A percentile compares a stretch with the other conserved stretches of the same genome.
Conservation (phyloP, 1,284 basidiomycete species). For the Boletus semigastroideus region DNA sequence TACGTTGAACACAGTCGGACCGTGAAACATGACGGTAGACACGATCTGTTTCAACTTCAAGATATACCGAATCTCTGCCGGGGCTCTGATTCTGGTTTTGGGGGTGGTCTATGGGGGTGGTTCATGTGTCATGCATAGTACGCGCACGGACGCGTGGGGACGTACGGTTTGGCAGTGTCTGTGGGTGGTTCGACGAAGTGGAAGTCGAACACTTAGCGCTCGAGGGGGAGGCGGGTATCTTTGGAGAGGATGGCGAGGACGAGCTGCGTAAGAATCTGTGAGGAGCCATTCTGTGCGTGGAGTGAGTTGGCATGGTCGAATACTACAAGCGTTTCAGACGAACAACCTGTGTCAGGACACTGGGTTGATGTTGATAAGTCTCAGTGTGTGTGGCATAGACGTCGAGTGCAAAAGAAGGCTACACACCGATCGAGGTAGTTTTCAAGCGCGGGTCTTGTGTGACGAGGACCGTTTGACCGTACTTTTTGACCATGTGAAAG, state of each 20-base stretch:
- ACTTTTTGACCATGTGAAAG: constrained; percentile 99
- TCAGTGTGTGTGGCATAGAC: too few relatives aligned
- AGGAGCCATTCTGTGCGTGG: constrained; percentile 84
- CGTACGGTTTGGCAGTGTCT: constrained; percentile 51
- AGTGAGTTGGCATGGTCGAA: not conserved
- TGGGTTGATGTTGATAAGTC: constrained; percentile 11
- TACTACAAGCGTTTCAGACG: not conserved
- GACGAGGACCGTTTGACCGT: constrained; percentile 93
- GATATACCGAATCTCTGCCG: constrained; percentile 96
- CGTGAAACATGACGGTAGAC: constrained; percentile 92
- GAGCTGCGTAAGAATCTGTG: constrained; percentile 86
- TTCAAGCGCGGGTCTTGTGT: constrained; percentile 89
- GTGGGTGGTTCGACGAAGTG: constrained; percentile 68
- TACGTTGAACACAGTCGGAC: constrained; percentile 95
- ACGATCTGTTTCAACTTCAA: constrained; percentile 99
- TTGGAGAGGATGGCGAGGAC: constrained; percentile 96
- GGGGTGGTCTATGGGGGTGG: constrained; percentile 38
- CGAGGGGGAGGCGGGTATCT: constrained; percentile 87
- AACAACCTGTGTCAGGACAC: constrained; percentile 82
- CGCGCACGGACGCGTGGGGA: constrained; percentile 5
- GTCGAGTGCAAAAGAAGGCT: too few relatives aligned
- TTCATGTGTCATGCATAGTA: not conserved
- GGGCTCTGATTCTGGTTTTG: constrained; percentile 87
- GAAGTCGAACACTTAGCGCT: constrained; percentile 98
- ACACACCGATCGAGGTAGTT: constrained; percentile 82